Conservation (phyloP, 495 filamentous ascomycete species). For the Xylaria flabelliformis region DNA sequence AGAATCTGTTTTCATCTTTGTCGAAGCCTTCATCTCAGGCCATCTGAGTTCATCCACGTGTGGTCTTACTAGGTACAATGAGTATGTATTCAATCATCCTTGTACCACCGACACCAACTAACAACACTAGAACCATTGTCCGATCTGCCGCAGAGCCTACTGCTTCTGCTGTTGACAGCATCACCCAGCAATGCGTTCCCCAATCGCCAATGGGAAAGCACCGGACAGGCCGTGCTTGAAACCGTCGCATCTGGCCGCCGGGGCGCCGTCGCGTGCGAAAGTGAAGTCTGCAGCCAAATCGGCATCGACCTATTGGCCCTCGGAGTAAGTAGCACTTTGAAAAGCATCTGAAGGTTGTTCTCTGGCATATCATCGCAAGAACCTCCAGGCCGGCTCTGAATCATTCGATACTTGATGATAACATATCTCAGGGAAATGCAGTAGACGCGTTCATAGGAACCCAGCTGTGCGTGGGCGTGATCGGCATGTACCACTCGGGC, state of each 20-base stretch:
- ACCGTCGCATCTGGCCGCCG: constrained; percentile 31
- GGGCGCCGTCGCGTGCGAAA: constrained; percentile 85
- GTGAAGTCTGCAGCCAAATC: constrained; percentile 73
- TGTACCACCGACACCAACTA: not conserved
- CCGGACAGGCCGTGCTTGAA: constrained; percentile 33
- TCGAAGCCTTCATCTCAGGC: not conserved
- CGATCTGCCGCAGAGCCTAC: constrained; percentile 31
- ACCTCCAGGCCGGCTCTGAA: not conserved
- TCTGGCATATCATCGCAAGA: not conserved
- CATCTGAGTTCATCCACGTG: not conserved
- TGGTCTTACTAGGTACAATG: not conserved
- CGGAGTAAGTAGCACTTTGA: constrained; percentile 51
- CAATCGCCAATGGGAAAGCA: constrained; percentile 25
- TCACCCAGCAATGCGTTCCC: constrained; percentile 29
- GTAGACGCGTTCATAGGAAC: constrained; percentile 78
- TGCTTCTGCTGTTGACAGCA: constrained; percentile 30
- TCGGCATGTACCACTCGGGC: constrained; percentile 89
- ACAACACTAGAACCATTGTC: constrained; percentile 11
- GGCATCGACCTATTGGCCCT: constrained; percentile 72
- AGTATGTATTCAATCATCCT: not conserved
- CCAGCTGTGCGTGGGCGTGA: constrained; percentile 75
- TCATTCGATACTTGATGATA: not conserved
- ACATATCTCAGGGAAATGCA: constrained; percentile 62
- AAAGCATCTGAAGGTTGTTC: too few relatives aligned
- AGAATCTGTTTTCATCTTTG: not conserved